Base-by-base conservation (phyloP, 2,329 filamentous ascomycete species). In the Pezicula carpinea region DNA sequence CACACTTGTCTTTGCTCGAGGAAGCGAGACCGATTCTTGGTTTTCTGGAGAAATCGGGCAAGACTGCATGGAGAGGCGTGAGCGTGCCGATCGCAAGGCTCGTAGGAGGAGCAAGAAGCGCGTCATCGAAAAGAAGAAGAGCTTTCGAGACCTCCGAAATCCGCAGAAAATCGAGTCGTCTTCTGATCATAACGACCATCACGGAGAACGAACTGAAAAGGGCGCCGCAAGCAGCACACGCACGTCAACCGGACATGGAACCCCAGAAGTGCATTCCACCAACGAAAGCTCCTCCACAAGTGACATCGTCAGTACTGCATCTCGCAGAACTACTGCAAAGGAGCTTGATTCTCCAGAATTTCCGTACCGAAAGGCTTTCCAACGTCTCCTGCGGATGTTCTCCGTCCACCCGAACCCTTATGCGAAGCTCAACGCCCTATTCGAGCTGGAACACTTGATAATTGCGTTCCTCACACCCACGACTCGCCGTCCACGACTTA, bases 11-110 rank as follows among this genome's bases (percentile, higher is more conserved):
- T 93, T 95, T 44, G 79, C 83, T 33, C 73, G 80, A 31, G 92
- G 91, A 3, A 95, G 89, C 31, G 91, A 96, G 69, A 96, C 91
- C 1, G 92, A 96, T 64, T 73, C 74, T 2, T 95, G 91, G 85
- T 91, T 96, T 34, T 50, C 48, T 57, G 73, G 77, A 43, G 78
- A 78, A 11, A 65, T 89, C 7, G 79, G 80, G 3, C 77, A 83
- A 55, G 71, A 82, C 52, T 82, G 79, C 60, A 79, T 82, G 39
- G 79, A 82, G 38, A 73, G 79, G n/a, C 76, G 75, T 35, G 76
- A 81, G 42, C 71, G 74, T 3, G 15, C 13, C 91, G 91, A 41
- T 73, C 44, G 44, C 10, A 61, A 57, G 49, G 44, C 47, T 34
- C 55, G 54, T 41, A 59, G 52, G 39, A 78, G 82, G 46, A 72